These are phyloP conservation scores for Ogataea parapolymorpha DNA, from an alignment of 805 yeast genomes.

Conservation along the genomic window DNA sequence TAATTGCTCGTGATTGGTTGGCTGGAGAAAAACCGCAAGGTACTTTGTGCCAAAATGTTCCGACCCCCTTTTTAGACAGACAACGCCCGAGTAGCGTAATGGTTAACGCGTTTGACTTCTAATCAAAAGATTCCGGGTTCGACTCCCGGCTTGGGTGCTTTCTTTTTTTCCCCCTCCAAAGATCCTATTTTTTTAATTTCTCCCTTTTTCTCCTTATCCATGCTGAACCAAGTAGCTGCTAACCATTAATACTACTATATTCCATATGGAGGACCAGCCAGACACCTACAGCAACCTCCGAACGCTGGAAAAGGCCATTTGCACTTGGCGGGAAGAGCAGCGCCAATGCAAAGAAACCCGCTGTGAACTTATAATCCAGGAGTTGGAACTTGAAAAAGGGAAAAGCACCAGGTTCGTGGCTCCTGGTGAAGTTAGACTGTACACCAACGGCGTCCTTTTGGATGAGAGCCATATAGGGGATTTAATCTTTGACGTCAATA, in stretches of 20 bases:
- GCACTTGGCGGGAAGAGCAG: constrained; percentile 10
- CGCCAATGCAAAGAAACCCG: constrained; percentile 1
- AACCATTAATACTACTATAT: not conserved
- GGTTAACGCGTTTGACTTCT: constrained; percentile 68
- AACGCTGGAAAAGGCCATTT: constrained; percentile 11
- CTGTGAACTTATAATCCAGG: constrained; percentile 5
- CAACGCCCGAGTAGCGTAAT: constrained; percentile 59
- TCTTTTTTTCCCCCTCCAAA: constrained; percentile 1
- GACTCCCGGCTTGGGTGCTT: constrained; percentile 49
- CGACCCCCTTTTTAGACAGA: not conserved
- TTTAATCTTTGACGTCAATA: constrained; percentile 8
- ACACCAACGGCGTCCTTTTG: constrained; percentile 1
- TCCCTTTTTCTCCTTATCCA: not conserved
- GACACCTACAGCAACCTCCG: constrained; percentile 9
- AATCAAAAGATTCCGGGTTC: constrained; percentile 65
- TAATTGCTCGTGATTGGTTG: constrained; percentile 9
- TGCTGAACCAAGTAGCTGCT: not conserved
- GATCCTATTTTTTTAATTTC: not conserved
- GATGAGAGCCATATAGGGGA: constrained; percentile 7
- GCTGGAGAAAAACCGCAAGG: not conserved
- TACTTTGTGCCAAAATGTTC: not conserved
- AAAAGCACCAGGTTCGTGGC: constrained; percentile 4
- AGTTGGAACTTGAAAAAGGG: constrained; percentile 8
- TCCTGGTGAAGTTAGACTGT: constrained; percentile 3
- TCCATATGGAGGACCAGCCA: constrained; percentile 2